These are phyloP conservation scores for Ambrosiella xylebori DNA, from an alignment of 2,329 filamentous ascomycete genomes.

Conservation along the genomic window DNA sequence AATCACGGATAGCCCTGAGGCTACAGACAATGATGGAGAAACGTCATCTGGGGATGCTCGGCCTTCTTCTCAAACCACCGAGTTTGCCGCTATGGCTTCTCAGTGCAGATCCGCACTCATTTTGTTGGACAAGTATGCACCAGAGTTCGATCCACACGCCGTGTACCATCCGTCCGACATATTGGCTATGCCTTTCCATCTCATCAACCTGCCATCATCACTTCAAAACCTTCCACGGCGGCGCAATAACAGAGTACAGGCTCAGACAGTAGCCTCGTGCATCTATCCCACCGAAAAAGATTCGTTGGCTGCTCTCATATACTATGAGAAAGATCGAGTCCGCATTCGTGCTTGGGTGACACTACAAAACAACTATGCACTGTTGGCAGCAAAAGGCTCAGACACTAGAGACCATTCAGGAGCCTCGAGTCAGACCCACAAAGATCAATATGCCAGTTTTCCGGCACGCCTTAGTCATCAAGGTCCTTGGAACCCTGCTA, in stretches of 20 bases:
- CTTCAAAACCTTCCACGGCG: conserved; percentile 22
- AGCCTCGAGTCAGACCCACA: not conserved
- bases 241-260: conserved; percentile 20
- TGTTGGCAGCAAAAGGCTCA: conserved; percentile 16
- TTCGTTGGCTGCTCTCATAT: conserved; percentile 22
- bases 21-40: too few species aligned
- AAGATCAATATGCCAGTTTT: conserved; percentile 12
- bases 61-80: not conserved
- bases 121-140: conserved; percentile 17
- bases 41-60: not conserved
- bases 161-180: conserved; percentile 22
- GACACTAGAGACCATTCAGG: not conserved
- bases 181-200: conserved; percentile 19
- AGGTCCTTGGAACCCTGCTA: conserved; percentile 20
- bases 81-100: not conserved
- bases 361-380: conserved; percentile 22
- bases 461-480: conserved; percentile 22
- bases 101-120: conserved; percentile 16
- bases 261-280: conserved; percentile 19
- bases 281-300: conserved; percentile 21
- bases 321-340: conserved; percentile 23
- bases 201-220: conserved; percentile 18
- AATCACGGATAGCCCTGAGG: too few species aligned
- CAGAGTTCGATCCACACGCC: conserved; percentile 17
- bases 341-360: conserved; percentile 22